These are phyloP conservation scores for Ramichloridium luteum DNA, from an alignment of 2,329 filamentous ascomycete species.

Conservation along the genomic window DNA sequence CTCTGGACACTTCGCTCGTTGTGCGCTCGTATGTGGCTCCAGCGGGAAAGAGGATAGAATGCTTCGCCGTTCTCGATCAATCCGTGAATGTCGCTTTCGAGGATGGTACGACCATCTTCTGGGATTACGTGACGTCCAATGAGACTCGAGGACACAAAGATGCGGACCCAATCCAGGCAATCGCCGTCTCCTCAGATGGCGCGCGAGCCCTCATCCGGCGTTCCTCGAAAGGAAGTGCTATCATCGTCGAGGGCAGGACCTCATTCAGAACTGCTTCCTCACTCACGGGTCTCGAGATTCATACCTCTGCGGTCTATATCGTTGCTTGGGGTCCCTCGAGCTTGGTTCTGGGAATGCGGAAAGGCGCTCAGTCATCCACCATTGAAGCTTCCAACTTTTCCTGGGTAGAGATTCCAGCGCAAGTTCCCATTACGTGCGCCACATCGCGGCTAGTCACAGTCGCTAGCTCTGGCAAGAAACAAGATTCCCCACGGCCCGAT, in stretches of 20 bases:
- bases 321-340: conserved; percentile 42
- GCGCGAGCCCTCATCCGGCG: background rate
- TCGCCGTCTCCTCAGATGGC: background rate
- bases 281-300: conserved; percentile 31
- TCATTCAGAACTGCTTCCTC: conserved; percentile 26
- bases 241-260: conserved; percentile 26
- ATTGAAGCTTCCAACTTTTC: conserved; percentile 26
- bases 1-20: conserved; percentile 67
- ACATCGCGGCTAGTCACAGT: conserved; percentile 40
- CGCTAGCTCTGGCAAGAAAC: conserved; percentile 20
- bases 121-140: conserved; percentile 42
- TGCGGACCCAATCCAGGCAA: background rate
- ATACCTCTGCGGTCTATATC: conserved; percentile 46
- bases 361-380: conserved; percentile 19
- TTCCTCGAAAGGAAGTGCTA: background rate
- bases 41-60: conserved; percentile 35
- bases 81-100: conserved; percentile 40
- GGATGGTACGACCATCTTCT: conserved; percentile 40
- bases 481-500: conserved; percentile 25
- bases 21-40: conserved; percentile 55
- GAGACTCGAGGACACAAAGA: conserved; percentile 1
- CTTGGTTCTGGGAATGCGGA: conserved; percentile 48
- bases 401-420: conserved; percentile 44
- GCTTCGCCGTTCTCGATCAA: conserved; percentile 41
- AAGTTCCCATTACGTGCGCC: conserved; percentile 54